Percentiles rank a stretch among this genome's conserved stretches.
These are phyloP conservation scores for Venturia effusa DNA, from an alignment of 2,329 filamentous ascomycete genomes.

Conservation along the genomic window DNA sequence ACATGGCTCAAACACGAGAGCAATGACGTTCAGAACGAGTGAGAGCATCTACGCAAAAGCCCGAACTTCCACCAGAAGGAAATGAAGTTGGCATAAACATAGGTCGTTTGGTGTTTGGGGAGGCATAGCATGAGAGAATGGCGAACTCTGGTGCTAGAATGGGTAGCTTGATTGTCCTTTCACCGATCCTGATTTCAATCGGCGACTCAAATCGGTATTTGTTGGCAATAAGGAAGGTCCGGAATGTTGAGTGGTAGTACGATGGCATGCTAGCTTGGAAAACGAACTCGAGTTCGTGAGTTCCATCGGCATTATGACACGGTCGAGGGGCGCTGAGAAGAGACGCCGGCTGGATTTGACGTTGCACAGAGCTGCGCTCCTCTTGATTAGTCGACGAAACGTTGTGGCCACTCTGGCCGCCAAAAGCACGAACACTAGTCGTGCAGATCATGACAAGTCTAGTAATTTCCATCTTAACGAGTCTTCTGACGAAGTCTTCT, in stretches of 20 bases:
- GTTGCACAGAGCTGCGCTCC: not conserved
- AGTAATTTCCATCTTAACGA: not conserved
- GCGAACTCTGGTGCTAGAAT: not conserved
- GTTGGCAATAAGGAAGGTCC: constrained; percentile 3
- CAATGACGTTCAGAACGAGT: not conserved
- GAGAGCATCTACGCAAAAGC: not conserved
- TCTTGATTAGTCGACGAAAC: not conserved
- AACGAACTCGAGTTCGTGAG: not conserved
- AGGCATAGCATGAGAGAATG: not conserved
- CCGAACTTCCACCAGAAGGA: not conserved
- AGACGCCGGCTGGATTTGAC: not conserved
- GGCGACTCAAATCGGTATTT: not conserved
- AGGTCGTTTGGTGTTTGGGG: not conserved
- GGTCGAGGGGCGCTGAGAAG: not conserved
- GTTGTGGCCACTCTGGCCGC: not conserved
- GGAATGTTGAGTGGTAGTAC: not conserved
- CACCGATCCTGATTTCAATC: not conserved
- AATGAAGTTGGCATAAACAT: not conserved
- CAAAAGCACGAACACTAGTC: not conserved
- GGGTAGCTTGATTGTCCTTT: not conserved
- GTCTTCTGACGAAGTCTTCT: not conserved
- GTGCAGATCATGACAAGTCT: not conserved
- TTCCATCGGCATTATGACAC: not conserved
- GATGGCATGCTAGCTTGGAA: constrained; percentile 7
- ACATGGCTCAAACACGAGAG: not conserved